A percentile compares a stretch with the other conserved stretches of the same genome.
phyloP scores from a whole-genome alignment of 495 filamentous ascomycete species.

The Hypomontagnella monticulosa region DNA sequence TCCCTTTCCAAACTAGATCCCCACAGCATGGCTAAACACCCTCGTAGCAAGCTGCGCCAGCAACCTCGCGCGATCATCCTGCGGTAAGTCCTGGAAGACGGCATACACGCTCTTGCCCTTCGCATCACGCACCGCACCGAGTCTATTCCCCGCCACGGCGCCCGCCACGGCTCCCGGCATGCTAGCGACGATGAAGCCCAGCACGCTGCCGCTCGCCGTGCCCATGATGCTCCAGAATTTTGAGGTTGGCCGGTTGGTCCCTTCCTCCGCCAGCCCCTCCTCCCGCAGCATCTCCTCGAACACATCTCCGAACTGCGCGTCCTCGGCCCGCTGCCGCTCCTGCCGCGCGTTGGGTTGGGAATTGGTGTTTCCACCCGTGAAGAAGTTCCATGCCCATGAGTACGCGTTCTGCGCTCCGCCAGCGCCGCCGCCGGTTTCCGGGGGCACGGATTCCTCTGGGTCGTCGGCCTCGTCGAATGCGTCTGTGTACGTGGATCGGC shows the following conservation, averaged over 20 bases:
- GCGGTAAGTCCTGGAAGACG: conserved; percentile 87
- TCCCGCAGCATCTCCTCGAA: conserved; percentile 99
- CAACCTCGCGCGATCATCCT: conserved; percentile 78
- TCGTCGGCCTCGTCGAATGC: conserved; percentile 67
- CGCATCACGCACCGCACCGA: conserved; percentile 87
- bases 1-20: conserved; percentile 41
- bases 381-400: conserved; percentile 63
- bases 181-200: conserved; percentile 96
- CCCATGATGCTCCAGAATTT: conserved; percentile 90
- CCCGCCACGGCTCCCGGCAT: conserved; percentile 89
- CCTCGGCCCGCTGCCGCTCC: conserved; percentile 57
- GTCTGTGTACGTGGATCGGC: conserved; percentile 51
- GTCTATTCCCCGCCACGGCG: conserved; percentile 88
- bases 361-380: conserved; percentile 46
- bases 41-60: conserved; percentile 78
- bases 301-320: conserved; percentile 85
- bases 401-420: conserved; percentile 37
- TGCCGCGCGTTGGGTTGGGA: conserved; percentile 31
- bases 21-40: conserved; percentile 69
- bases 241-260: conserved; percentile 64
- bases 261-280: conserved; percentile 79
- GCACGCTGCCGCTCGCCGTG: conserved; percentile 83
- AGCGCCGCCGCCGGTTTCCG: conserved; percentile 49
- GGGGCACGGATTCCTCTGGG: conserved; percentile 55
- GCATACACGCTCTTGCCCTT: conserved; percentile 95